Evolutionary conservation across 345 rosid species (phyloP), one percentile per base, ranked within the genome.

Genomic region (Gossypium turneri): DNA sequence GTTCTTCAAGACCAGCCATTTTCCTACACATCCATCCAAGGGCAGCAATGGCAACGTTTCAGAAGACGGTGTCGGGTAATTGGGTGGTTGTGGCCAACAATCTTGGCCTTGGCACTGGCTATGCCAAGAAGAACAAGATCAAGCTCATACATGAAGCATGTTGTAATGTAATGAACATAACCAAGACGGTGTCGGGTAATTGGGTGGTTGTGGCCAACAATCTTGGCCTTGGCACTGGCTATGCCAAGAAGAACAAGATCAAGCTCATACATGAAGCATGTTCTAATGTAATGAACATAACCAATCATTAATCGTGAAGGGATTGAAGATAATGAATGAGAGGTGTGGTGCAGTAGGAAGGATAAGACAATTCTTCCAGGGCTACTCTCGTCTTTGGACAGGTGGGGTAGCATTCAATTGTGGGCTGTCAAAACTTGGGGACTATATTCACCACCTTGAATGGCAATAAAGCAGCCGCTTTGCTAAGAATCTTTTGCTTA

Each of bases 291-390:
- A 7, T 13, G 56, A 51, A 79, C 79, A 80, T 79, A 44, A 70
- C 2, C 20, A 20, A 78, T 82, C 79, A 41, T 60, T 73, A 56
- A 79, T 15, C 1, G 85, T 73, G 61, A 80, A 82, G 0, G 89
- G 85, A 56, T 82, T 71, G 22, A 84, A 81, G 67, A 86, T 51
- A 10, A 86, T 78, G 83, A 80, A 86, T 5, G 86, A 86, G 8
- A 78, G 82, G 63, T 82, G 82, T 2, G 85, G 85, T 4, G 81
- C 72, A 20, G 83, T 76, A 20, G 9, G 3, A 79, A 82, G 25
- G 83, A 80, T 8, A 80, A 73, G 0, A 82, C 57, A 86, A 45
- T 84, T 84, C 83, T 75, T 86, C 84, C 84, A 78, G 10, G 80
- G 81, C 76, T 80, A 80, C 22, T 72, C 78, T 20, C 20, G n/a